Percentiles rank a stretch among this genome's conserved stretches.
phyloP scores from a whole-genome alignment of 2,329 filamentous ascomycete species.

The Paecilomyces formosus region DNA sequence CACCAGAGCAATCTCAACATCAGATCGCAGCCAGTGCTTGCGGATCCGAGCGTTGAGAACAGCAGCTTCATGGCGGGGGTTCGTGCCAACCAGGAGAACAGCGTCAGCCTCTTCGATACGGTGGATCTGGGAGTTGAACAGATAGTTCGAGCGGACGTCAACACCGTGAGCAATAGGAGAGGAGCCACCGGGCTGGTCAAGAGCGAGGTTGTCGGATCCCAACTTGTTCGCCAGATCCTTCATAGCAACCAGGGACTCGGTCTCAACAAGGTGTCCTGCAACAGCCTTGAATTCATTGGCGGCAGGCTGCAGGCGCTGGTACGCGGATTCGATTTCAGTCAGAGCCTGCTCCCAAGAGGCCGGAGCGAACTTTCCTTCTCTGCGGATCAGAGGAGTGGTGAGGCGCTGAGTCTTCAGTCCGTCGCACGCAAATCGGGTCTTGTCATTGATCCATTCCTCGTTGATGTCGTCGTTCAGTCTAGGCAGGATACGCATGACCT shows the following conservation, averaged over 20 bases:
- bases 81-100: conserved; percentile 88
- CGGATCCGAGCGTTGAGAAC: conserved; percentile 93
- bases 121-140: conserved; percentile 92
- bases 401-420: conserved; percentile 93
- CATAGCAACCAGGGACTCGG: conserved; percentile 88
- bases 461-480: conserved; percentile 96
- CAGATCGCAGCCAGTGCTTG: conserved; percentile 95
- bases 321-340: conserved; percentile 75
- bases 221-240: conserved; percentile 97
- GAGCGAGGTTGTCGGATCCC: conserved; percentile 87
- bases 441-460: conserved; percentile 99
- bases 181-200: conserved; percentile 80
- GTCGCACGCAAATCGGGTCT: conserved; percentile 92
- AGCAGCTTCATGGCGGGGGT: conserved; percentile 90
- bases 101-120: conserved; percentile 90
- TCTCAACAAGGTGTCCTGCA: conserved; percentile 83
- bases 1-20: conserved; percentile 85
- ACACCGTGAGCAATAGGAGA: conserved; percentile 84
- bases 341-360: conserved; percentile 94
- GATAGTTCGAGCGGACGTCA: conserved; percentile 88
- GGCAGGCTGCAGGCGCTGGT: conserved; percentile 70
- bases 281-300: conserved; percentile 95
- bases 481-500: conserved; percentile 92
- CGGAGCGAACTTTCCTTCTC: conserved; percentile 84
- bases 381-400: conserved; percentile 82